A percentile compares a stretch with the other conserved stretches of the same genome.
Conservation (phyloP, 2,329 filamentous ascomycete species). For the Verticillium tricorpus region DNA sequence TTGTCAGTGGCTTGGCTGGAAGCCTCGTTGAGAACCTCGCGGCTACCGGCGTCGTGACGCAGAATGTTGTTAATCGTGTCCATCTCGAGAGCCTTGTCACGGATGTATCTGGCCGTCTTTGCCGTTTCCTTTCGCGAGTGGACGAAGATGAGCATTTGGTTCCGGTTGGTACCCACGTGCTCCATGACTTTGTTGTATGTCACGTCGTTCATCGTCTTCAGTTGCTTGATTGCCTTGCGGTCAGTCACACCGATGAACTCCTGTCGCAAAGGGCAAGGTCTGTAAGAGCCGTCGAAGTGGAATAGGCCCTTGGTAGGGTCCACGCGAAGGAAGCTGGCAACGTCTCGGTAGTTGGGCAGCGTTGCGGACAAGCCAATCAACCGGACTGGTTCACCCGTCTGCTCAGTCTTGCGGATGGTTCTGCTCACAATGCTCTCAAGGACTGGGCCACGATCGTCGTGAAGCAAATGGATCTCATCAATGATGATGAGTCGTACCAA, state of each 20-base stretch:
- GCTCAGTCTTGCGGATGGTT: constrained; percentile 88
- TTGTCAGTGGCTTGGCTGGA: constrained; percentile 76
- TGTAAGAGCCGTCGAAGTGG: constrained; percentile 92
- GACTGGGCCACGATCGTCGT: constrained; percentile 95
- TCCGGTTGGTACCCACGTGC: constrained; percentile 85
- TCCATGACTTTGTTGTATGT: constrained; percentile 97
- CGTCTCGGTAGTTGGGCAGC: constrained; percentile 92
- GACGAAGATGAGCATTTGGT: constrained; percentile 99
- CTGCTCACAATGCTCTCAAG: constrained; percentile 94
- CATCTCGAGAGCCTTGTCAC: constrained; percentile 94
- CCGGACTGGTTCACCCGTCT: constrained; percentile 88
- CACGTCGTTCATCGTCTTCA: constrained; percentile 99
- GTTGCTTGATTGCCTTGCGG: constrained; percentile 96
- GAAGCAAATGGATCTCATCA: constrained; percentile 94
- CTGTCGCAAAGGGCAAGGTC: constrained; percentile 90
- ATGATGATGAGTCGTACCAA: constrained; percentile 95
- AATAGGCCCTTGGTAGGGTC: constrained; percentile 83
- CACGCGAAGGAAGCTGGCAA: constrained; percentile 90
- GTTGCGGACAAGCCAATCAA: constrained; percentile 92
- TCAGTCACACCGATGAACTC: constrained; percentile 98
- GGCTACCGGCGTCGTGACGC: constrained; percentile 84
- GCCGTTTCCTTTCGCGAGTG: constrained; percentile 97
- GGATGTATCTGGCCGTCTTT: constrained; percentile 93
- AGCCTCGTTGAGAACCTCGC: constrained; percentile 83
- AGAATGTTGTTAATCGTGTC: constrained; percentile 97